Evolutionary conservation across 2,329 filamentous ascomycete species (phyloP).

Genomic region (Penicillium sp.): DNA sequence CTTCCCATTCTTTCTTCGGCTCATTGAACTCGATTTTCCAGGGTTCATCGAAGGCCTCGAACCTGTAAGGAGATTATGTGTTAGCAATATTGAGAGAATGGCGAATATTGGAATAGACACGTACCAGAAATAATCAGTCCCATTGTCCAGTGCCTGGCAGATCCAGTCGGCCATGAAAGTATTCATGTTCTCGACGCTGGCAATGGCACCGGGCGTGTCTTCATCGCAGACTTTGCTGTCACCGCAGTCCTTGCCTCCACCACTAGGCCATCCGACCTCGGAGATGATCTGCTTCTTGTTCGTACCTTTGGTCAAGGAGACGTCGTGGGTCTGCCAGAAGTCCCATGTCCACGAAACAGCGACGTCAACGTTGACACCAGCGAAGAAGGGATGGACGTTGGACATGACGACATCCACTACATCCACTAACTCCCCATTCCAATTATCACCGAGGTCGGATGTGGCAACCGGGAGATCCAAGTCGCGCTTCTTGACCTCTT

Average conservation of each 20-base stretch:
- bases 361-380: constrained; percentile 63
- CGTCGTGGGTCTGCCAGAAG: constrained; percentile 74
- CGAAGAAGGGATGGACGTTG: constrained; percentile 96
- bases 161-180: constrained; percentile 83
- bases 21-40: constrained; percentile 81
- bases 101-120: constrained; percentile 18
- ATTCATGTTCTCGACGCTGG: constrained; percentile 76
- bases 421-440: constrained; percentile 65
- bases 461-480: constrained; percentile 76
- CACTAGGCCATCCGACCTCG: constrained; percentile 87
- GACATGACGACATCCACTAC: constrained; percentile 88
- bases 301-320: constrained; percentile 57
- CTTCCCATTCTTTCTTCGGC: constrained; percentile 73
- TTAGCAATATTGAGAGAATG: constrained; percentile 13
- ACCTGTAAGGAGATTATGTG: constrained; percentile 49
- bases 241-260: constrained; percentile 76
- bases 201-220: constrained; percentile 62
- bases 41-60: constrained; percentile 92
- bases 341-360: constrained; percentile 76
- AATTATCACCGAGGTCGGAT: constrained; percentile 84
- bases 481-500: constrained; percentile 64
- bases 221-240: constrained; percentile 54
- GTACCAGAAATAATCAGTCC: constrained; percentile 90
- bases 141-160: constrained; percentile 72
- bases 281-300: constrained; percentile 73